Conservation (phyloP, 148 eudicot genomes). For the Suaeda aralocaspica region DNA sequence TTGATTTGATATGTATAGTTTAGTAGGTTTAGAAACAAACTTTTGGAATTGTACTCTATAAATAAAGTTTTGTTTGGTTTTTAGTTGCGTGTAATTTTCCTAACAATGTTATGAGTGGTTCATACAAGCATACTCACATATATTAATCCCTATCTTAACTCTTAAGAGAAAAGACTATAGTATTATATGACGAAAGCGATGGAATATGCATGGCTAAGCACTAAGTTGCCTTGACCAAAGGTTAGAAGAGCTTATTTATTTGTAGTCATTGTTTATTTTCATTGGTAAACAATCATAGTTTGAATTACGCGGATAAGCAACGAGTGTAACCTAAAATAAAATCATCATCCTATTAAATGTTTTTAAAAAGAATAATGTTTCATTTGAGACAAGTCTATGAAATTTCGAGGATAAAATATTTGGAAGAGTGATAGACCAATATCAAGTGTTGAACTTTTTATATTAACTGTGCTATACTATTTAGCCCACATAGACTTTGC, state of each 20-base stretch:
- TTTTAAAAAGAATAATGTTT: no score
- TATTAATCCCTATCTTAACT: background rate
- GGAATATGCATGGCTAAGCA: no score
- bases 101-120: background rate
- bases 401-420: no score
- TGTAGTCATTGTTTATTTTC: background rate
- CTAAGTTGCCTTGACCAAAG: slow-evolving; percentile 1
- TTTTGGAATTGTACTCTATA: background rate
- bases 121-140: background rate
- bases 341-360: no score
- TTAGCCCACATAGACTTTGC: no score
- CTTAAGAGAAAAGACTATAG: background rate
- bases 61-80: background rate
- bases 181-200: background rate
- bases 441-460: no score
- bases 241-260: background rate
- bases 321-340: no score
- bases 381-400: no score
- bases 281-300: background rate
- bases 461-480: no score
- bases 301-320: no score
- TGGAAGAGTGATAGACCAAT: no score
- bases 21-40: background rate
- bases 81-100: slow-evolving; percentile 11
- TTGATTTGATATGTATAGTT: background rate